Conservation (phyloP, 2,329 filamentous ascomycete genomes). For the Ceratocystis colombiana region DNA sequence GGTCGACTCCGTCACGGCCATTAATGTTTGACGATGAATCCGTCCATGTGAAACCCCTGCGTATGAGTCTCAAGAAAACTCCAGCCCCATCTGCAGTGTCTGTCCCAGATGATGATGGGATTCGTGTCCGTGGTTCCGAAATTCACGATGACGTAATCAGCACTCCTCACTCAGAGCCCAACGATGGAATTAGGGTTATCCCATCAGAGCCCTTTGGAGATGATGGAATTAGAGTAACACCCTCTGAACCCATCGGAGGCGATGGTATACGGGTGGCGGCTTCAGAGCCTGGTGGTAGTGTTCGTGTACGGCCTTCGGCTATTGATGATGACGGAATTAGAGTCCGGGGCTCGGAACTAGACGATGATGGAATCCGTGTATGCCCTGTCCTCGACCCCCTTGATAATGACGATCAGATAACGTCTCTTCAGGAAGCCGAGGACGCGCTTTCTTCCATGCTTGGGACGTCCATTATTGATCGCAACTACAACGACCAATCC, state of each 20-base stretch:
- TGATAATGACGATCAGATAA: conserved; percentile 9
- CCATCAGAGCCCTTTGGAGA: conserved; percentile 29
- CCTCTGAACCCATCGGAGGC: conserved; percentile 24
- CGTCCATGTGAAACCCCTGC: conserved; percentile 21
- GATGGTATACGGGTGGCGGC: conserved; percentile 30
- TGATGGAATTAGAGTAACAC: conserved; percentile 27
- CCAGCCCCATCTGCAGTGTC: conserved; percentile 27
- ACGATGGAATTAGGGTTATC: conserved; percentile 39
- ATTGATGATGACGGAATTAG: conserved; percentile 21
- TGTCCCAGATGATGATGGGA: conserved; percentile 31
- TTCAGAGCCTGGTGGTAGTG: conserved; percentile 32
- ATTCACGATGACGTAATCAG: conserved; percentile 16
- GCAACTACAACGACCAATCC: conserved; percentile 32
- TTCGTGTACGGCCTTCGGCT: conserved; percentile 33
- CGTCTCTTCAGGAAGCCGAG: conserved; percentile 27
- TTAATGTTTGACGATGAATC: conserved; percentile 19
- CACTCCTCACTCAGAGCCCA: conserved; percentile 23
- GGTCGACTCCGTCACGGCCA: not conserved
- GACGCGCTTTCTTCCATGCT: conserved; percentile 26
- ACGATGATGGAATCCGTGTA: conserved; percentile 32
- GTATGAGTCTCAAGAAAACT: conserved; percentile 14
- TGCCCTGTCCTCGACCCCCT: not conserved
- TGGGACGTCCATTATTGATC: conserved; percentile 33
- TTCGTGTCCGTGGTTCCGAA: conserved; percentile 27
- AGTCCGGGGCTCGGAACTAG: conserved; percentile 19